These are phyloP conservation scores for Rhynchospora breviuscula DNA, from an alignment of 176 grass and related monocot genomes.

Conservation along the genomic window DNA sequence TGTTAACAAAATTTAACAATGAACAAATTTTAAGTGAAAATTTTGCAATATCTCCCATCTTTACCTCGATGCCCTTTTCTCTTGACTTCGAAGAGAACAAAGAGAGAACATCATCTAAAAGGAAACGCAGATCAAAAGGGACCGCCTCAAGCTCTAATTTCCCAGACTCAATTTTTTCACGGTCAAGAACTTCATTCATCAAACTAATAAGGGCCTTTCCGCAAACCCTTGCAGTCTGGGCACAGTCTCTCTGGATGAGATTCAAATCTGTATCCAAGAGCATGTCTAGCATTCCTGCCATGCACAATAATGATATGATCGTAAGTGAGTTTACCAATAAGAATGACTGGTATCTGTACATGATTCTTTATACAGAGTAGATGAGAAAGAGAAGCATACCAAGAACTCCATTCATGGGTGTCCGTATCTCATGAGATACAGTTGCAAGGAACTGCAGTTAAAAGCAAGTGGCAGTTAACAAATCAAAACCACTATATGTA, in stretches of 20 bases:
- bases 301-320: not conserved
- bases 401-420: constrained; percentile 95
- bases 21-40: constrained; percentile 23
- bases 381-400: constrained; percentile 42
- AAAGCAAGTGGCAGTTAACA: constrained; percentile 6
- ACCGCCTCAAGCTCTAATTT: constrained; percentile 88
- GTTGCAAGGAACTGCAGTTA: constrained; percentile 86
- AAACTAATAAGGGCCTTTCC: constrained; percentile 78
- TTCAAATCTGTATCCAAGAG: constrained; percentile 82
- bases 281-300: constrained; percentile 88
- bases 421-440: constrained; percentile 98
- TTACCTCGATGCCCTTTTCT: constrained; percentile 94
- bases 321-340: not conserved
- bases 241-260: constrained; percentile 80
- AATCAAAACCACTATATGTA: not conserved
- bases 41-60: not conserved
- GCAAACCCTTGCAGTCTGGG: constrained; percentile 82
- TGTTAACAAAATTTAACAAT: constrained; percentile 17
- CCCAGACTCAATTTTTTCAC: constrained; percentile 93
- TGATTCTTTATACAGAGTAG: not conserved
- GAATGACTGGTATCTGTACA: not conserved
- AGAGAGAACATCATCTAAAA: constrained; percentile 87
- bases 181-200: constrained; percentile 97
- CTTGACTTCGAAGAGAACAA: constrained; percentile 93
- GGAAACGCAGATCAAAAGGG: constrained; percentile 67